Evolutionary conservation across 805 yeast species (phyloP), one percentile per base, ranked within the genome.

Genomic region (Ogataea nonfermentans): DNA sequence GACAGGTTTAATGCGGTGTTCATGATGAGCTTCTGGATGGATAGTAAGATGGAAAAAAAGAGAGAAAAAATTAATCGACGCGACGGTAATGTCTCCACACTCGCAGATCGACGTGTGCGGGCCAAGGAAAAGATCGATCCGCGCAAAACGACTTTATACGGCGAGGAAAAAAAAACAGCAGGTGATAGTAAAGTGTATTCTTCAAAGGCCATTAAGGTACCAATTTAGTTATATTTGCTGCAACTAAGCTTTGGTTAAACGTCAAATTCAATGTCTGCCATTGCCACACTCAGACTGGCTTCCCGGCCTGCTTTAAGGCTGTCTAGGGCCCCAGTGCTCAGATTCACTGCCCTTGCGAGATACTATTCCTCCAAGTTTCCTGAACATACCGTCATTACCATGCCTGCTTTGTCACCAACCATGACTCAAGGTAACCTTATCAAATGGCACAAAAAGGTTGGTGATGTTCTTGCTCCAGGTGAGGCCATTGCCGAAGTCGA

Each of bases 361-460:
- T 42, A 42, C 12, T 53, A 50, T 33, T 56, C 59, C 27, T 49
- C 57, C 36, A 60, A 61, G 32, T 64, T 57, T 51, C 69, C 68
- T 25, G 59, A 52, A 14, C 97, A 93, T 67, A 79, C 84, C 45
- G 81, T 93, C 59, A 88, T 93, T 56, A 83, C 82, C 63, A 93
- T 93, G 99, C 99, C 99, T 34, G 99, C 99, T 8, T 73, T 93
- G 57, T 91, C 98, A n/a, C 99, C 99, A 51, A 93, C 99, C 39
- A 93, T 93, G 99, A 85, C 96, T 46, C 91, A 86, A 61, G 99
- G 99, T 62, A 83, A 79, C 65, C 71, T 93, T 50, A 91, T 91
- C 27, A 72, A 78, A 44, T 93, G 99, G 99, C 76, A 80, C 62
- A 93, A 90, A 72, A 66, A 76, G 31, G 86, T 81, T 26, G 99